phyloP scores from a whole-genome alignment of 75 land plant species.

The Sequoiadendron giganteum region DNA sequence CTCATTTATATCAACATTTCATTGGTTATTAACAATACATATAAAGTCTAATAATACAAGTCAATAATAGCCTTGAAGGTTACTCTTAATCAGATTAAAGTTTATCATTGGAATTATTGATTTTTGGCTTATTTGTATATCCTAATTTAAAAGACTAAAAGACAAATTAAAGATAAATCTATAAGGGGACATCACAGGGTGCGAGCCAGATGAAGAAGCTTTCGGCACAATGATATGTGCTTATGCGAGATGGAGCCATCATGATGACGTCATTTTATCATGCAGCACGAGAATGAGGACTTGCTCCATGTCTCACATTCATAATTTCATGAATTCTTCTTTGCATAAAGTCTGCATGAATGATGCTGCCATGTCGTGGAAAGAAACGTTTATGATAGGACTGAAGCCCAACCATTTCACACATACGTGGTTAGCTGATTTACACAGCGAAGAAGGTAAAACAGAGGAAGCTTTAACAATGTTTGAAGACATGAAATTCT shows the following conservation, averaged over 20 bases:
- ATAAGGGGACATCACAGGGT: too few relatives aligned
- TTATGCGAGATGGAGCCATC: conserved; percentile 81
- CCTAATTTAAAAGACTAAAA: too few relatives aligned
- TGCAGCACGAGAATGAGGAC: conserved; percentile 54
- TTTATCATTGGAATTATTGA: too few relatives aligned
- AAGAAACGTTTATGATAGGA: conserved; percentile 48
- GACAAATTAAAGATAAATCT: too few relatives aligned
- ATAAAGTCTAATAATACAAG: too few relatives aligned
- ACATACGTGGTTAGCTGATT: conserved; percentile 56
- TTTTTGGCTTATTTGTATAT: too few relatives aligned
- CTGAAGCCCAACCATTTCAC: conserved; percentile 58
- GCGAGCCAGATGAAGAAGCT: conserved; percentile 93
- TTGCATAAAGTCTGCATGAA: conserved; percentile 69
- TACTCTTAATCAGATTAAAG: too few relatives aligned
- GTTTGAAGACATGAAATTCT: conserved; percentile 62
- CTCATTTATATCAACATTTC: too few relatives aligned
- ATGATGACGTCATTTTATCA: conserved; percentile 63
- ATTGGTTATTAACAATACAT: too few relatives aligned
- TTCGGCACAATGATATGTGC: conserved; percentile 79
- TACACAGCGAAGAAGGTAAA: conserved; percentile 56
- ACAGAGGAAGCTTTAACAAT: conserved; percentile 55
- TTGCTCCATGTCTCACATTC: conserved; percentile 39
- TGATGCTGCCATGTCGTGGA: conserved; percentile 63
- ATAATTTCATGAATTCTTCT: conserved; percentile 69
- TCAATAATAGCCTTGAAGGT: too few relatives aligned